Percentiles rank a stretch among this genome's conserved stretches.
These are phyloP conservation scores for Solanum gandarillasii DNA, from an alignment of 257 asterid species.

Conservation along the genomic window DNA sequence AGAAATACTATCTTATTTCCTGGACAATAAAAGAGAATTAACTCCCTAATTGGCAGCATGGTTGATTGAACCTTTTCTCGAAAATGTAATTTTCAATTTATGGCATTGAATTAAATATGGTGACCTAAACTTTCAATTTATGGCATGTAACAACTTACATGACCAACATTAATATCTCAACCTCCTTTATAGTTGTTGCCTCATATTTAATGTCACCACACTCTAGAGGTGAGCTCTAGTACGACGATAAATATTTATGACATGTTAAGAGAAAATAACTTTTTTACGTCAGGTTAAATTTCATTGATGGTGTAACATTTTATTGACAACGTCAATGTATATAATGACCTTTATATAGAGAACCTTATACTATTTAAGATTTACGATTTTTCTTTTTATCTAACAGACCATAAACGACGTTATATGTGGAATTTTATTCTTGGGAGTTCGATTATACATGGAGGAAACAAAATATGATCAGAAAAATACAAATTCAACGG, in stretches of 20 bases:
- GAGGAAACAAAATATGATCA: slow-evolving; percentile 19
- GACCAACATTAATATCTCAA: background rate
- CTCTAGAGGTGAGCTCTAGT: background rate
- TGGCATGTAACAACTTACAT: background rate
- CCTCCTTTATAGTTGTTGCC: background rate
- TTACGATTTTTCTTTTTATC: background rate
- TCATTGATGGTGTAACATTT: accelerated
- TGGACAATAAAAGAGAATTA: background rate
- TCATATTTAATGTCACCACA: background rate
- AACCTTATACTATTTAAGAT: background rate
- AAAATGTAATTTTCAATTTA: too few relatives aligned
- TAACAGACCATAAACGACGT: slow-evolving; percentile 66
- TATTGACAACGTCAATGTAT: background rate
- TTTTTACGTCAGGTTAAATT: background rate
- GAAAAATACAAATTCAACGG: slow-evolving; percentile 36
- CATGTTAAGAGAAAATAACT: background rate
- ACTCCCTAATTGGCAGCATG: background rate
- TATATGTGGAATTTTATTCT: slow-evolving; percentile 51
- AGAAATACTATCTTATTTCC: too few relatives aligned
- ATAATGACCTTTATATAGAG: background rate
- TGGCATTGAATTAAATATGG: background rate
- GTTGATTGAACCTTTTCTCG: background rate
- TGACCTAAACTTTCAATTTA: background rate
- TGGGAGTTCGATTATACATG: slow-evolving; percentile 67
- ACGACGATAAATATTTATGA: background rate